Evolutionary conservation across 768 basidiomycete species (phyloP).

Genomic region (Lepiota brunneoincarnata): DNA sequence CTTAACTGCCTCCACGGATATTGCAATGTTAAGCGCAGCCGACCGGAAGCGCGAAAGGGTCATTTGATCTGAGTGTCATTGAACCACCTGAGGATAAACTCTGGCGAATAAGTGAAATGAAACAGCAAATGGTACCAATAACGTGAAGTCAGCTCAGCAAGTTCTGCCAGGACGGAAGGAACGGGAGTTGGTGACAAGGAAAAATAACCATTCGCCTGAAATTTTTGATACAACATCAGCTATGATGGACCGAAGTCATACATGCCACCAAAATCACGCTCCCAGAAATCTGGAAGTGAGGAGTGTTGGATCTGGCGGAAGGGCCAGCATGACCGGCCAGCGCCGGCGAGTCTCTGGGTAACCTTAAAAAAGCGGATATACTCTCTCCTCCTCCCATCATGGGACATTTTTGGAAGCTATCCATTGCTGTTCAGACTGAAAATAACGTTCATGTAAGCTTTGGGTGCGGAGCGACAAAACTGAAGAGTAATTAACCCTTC

Average conservation of each 20-base stretch:
- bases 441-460: too few relatives aligned
- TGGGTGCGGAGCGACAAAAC: too few relatives aligned
- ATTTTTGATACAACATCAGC: too few relatives aligned
- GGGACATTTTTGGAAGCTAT: too few relatives aligned
- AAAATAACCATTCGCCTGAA: too few relatives aligned
- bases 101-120: not conserved
- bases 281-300: slow-evolving; percentile 11
- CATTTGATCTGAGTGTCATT: too few relatives aligned
- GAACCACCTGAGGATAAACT: slow-evolving; percentile 8
- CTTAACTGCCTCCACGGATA: slow-evolving; percentile 13
- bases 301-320: slow-evolving; percentile 11
- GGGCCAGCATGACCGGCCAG: too few relatives aligned
- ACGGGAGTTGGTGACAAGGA: not conserved
- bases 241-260: not conserved
- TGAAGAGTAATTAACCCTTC: too few relatives aligned
- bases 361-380: not conserved
- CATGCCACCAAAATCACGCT: not conserved
- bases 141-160: slow-evolving; percentile 4
- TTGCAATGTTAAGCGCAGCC: slow-evolving; percentile 12
- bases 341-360: slow-evolving; percentile 1
- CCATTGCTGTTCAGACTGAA: too few relatives aligned
- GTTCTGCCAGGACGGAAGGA: not conserved
- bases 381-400: slow-evolving; percentile 3
- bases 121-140: not conserved
- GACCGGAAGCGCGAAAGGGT: slow-evolving; percentile 12